Evolutionary conservation across 2,329 filamentous ascomycete genomes (phyloP), one percentile per base, ranked within the genome.

Genomic region (Colletotrichum tropicale): DNA sequence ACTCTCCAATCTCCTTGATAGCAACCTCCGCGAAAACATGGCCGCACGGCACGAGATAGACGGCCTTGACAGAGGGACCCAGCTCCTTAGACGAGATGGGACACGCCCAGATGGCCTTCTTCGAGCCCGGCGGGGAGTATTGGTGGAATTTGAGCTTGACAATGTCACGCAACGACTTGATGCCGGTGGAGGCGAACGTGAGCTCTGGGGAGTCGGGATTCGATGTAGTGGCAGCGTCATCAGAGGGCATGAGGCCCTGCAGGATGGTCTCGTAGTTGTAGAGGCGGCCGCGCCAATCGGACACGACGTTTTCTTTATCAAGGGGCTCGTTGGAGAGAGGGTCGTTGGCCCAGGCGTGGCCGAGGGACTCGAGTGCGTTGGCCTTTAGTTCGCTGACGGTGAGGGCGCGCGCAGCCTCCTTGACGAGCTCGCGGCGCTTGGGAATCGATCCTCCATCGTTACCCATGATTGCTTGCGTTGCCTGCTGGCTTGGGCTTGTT

Each of bases 381-480:
- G 97, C 96, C 87, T 98, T 98, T 73, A 98, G 87, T 87, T 98
- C 94, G 62, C 95, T 93, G 32, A 95, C 91, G 38, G 94, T 98
- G 26, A 94, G 94, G 67, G 93, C 91, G 80, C 95, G 94, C 56
- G 96, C 95, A 32, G 96, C 95, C 85, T 96, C 94, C 86, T 98
- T 98, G 84, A 99, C 97, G 61, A 99, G 94, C 85, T 99, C 98
- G 82, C 96, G 94, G 36, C 98, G 95, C 78, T 94, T 98, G 7
- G 97, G 97, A 80, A 99, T 99, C 79, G 95, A 96, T 83, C 97
- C 97, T 80, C 97, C 97, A 84, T 99, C 97, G 87, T 99, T 99
- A 83, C 97, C 97, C 97, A 99, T 98, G 78, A 56, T 69, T 10
- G 65, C 26, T 65, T 48, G 52, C 58, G 52, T 60, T 6, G 28